Evolutionary conservation across 1,284 basidiomycete genomes (phyloP), one percentile per base, ranked within the genome.

Genomic region (Entoloma clypeatum): DNA sequence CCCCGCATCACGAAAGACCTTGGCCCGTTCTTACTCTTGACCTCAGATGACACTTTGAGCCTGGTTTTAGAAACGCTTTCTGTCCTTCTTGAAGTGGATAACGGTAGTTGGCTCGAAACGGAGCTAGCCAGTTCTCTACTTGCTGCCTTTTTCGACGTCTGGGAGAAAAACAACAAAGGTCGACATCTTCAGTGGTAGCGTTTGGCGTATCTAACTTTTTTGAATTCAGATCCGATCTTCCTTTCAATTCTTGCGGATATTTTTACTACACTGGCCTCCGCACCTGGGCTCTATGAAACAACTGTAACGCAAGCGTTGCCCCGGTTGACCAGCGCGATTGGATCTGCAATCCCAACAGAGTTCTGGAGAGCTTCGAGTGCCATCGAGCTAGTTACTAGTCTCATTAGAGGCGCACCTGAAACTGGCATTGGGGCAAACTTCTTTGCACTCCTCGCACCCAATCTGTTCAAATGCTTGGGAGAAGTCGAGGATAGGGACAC

Each of bases 1-100:
- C 71, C 77, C 5, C 76, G 84, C 24, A 86, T 97, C 38, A 76
- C 91, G n/a, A 77, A 80, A 41, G 81, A 86, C 48, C 75, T 99
- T 3, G 83, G 90, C 0, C 91, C 93, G 0, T 86, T 98, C 60
- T 64, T 97, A 17, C 65, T 81, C 6, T 68, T 81, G 23, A 84
- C 92, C 0, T 81, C 85, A 1, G 90, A 92, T 48, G 92, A 96
- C 54, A 92, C 92, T 0, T 74, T 98, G 9, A 84, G 89, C n/a
- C 76, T 98, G 7, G 79, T 97, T 18, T 70, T 98, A 17, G 93
- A 97, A 58, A 86, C 92, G 0, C 65, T 94, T 33, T 77, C 85
- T 2, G 79, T 86, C 2, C 79, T 94, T 3, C 65, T 92, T 1
- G 78, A 83, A 21, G 74, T 95, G 3, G 81, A 87, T 46, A 73